Conservation (phyloP, 1,284 basidiomycete genomes). For the Moesziomyces aphidis region DNA sequence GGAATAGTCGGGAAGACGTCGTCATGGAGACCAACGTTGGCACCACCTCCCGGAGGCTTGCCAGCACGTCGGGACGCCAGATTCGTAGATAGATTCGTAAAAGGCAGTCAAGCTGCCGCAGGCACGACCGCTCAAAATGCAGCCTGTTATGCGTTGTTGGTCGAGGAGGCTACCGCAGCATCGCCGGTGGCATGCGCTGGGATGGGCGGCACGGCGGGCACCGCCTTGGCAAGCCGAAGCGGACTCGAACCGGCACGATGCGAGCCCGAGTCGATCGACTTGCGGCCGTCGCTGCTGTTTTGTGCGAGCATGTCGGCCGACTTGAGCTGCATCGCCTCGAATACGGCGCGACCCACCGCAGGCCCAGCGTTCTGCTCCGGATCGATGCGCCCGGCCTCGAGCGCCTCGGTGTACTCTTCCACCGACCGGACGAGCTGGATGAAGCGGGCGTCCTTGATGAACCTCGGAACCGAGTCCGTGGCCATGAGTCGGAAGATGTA, state of each 20-base stretch:
- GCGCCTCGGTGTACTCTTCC: constrained; percentile 64
- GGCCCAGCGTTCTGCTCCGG: constrained; percentile 52
- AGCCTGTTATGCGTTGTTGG: constrained; percentile 1
- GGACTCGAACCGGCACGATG: constrained; percentile 10
- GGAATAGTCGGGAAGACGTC: constrained; percentile 7
- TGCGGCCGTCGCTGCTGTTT: constrained; percentile 34
- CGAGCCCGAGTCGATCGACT: constrained; percentile 26
- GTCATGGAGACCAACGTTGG: not conserved
- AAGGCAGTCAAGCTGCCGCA: too few relatives aligned
- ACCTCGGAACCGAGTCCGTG: constrained; percentile 87
- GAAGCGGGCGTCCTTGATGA: constrained; percentile 63
- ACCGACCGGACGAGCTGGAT: constrained; percentile 59
- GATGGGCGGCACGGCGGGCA: constrained; percentile 13
- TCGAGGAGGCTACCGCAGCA: constrained; percentile 3
- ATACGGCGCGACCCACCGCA: constrained; percentile 51
- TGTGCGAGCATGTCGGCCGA: constrained; percentile 37
- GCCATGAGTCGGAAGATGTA: constrained; percentile 98
- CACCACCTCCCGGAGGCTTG: too few relatives aligned
- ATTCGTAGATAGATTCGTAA: too few relatives aligned
- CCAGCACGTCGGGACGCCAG: too few relatives aligned
- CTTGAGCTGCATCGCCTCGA: constrained; percentile 59
- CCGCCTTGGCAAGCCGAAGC: constrained; percentile 5
- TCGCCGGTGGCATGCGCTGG: constrained; percentile 7
- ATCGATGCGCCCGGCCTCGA: constrained; percentile 58
- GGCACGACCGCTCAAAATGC: not conserved